phyloP scores from a whole-genome alignment of 208 protist genomes.

The Phytomonas serpens region DNA sequence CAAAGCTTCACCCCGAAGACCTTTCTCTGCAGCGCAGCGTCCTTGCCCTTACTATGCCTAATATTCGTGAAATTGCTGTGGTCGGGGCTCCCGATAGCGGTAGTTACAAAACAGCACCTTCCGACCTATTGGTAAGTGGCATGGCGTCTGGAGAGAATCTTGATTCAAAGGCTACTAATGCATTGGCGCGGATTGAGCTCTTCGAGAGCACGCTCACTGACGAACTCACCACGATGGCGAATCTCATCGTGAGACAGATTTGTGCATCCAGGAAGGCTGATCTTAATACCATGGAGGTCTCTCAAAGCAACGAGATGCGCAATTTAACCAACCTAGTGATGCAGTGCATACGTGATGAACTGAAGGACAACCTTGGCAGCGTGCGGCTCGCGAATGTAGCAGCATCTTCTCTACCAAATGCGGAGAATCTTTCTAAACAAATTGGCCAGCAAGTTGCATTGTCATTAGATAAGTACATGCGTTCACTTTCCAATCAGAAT shows the following conservation, averaged over 20 bases:
- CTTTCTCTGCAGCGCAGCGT: conserved; percentile 56
- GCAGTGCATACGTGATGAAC: conserved; percentile 34
- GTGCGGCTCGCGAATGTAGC: background rate
- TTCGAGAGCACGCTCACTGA: conserved; percentile 17
- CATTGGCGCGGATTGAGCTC: background rate
- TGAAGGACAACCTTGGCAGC: conserved; percentile 18
- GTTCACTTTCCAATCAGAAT: background rate
- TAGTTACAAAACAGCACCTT: background rate
- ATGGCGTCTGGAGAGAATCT: background rate
- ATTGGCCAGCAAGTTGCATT: conserved; percentile 9
- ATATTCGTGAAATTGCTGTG: conserved; percentile 35
- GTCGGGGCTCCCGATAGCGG: conserved; percentile 15
- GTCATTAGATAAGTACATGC: background rate
- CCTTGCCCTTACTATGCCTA: conserved; percentile 46
- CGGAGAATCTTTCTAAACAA: background rate
- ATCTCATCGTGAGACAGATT: conserved; percentile 43
- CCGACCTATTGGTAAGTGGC: conserved; percentile 2
- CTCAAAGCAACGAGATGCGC: conserved; percentile 23
- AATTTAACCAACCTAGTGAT: conserved; percentile 41
- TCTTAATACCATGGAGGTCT: conserved; percentile 24
- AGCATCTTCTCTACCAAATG: background rate
- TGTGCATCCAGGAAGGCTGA: conserved; percentile 21
- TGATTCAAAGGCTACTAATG: conserved; percentile 1
- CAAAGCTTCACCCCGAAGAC: conserved; percentile 54
- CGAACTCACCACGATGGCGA: conserved; percentile 55